phyloP scores from a whole-genome alignment of 75 land plant genomes.

The Picea sitchensis region DNA sequence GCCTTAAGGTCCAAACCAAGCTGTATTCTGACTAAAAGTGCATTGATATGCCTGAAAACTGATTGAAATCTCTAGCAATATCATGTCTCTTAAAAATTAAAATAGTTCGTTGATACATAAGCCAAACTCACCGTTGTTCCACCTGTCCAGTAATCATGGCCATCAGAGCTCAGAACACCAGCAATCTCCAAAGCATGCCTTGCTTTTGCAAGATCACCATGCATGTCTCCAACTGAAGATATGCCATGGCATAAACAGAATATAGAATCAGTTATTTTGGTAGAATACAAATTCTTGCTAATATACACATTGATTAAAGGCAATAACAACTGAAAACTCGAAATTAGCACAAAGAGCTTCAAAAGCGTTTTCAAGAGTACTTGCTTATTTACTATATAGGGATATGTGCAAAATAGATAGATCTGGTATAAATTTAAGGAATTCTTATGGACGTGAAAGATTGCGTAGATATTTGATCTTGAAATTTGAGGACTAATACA shows the following conservation, averaged over 20 bases:
- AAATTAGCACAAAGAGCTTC: neutral
- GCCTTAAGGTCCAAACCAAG: neutral
- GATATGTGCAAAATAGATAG: no score
- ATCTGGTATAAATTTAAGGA: no score
- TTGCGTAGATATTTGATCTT: no score
- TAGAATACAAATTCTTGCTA: neutral
- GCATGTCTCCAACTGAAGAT: conserved; percentile 87
- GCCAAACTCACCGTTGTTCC: conserved; percentile 56
- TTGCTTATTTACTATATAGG: neutral
- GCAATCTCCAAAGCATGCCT: conserved; percentile 77
- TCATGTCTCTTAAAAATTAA: neutral
- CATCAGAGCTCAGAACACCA: conserved; percentile 79
- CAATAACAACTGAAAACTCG: neutral
- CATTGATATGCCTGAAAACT: neutral
- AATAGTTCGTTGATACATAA: neutral
- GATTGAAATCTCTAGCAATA: neutral
- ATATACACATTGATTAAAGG: neutral
- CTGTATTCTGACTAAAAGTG: neutral
- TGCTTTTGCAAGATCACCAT: conserved; percentile 82
- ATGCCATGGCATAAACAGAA: neutral
- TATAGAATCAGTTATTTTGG: neutral
- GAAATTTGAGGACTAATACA: no score
- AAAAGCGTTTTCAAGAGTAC: neutral
- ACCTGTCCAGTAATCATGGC: conserved; percentile 72
- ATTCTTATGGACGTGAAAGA: no score